Base-by-base conservation (phyloP, 208 protist genomes). In the Spongospora subterranea region DNA sequence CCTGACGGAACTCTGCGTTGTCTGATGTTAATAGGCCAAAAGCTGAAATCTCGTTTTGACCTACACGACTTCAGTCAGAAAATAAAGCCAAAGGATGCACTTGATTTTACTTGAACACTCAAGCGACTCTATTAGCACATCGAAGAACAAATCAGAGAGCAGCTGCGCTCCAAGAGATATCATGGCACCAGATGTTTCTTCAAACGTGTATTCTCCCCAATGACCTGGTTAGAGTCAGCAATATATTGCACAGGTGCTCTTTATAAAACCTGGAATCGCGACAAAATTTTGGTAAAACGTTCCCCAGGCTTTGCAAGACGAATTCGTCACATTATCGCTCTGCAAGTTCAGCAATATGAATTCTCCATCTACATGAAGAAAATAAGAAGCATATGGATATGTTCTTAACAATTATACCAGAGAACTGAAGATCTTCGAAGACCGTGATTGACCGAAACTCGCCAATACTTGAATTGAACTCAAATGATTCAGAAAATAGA, bases 1-100 rank as follows among this genome's bases (percentile, higher is more conserved):
- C n/a, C 40, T 82, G 71, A 82, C 40, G 6, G 35, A 35, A 43
- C 35, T n/a, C 71, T 6, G 35, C 13, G n/a, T 82, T 82, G 40
- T 82, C 71, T 13, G n/a, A 82, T 39, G 71, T 45, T 45, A 82
- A 40, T n/a, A 82, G 71, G 35, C 17, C 71, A 35, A 82, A 35
- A 6, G 71, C 6, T 6, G n/a, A 6, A 39, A 82, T 82, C 13
- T 24, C 13, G 24, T 60, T 60, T 6, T 35, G 6, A 43, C 17
- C 6, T n/a, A 82, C 40, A 17, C 17, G 17, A 29, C 54, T 65
- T 29, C 29, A 65, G 29, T 65, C 54, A 65, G 17, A 32, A 65
- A 17, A 65, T 65, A 65, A 29, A 65, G 29, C 29, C 54, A 65
- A 32, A 32, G 29, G 54, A 65, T 17, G 17, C 54, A 65, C 29